A percentile compares a stretch with the other conserved stretches of the same genome.
Conservation (phyloP, 306 rosid genomes). For the Trichosanthes truncata region DNA sequence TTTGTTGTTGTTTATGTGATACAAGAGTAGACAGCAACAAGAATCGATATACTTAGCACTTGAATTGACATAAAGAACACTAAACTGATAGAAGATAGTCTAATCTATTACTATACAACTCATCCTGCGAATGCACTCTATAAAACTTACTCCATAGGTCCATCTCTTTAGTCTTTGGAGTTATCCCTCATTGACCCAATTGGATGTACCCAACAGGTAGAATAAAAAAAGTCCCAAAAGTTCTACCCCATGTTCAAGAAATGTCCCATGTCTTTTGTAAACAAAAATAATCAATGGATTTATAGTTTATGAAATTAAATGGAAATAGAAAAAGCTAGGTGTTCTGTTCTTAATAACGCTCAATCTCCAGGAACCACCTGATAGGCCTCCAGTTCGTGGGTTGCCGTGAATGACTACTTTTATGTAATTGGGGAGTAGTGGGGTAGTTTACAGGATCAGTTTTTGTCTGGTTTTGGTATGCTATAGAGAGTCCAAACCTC, state of each 20-base stretch:
- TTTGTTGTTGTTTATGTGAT: neutral
- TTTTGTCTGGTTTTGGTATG: neutral
- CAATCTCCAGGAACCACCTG: neutral
- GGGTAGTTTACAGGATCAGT: neutral
- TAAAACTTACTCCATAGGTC: neutral
- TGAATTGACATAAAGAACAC: neutral
- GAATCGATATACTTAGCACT: neutral
- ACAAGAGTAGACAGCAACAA: neutral
- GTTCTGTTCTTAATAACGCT: neutral
- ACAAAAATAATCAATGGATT: neutral
- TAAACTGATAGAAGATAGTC: neutral
- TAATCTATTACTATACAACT: neutral
- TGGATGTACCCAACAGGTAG: neutral
- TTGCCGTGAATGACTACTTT: neutral
- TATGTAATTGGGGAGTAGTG: neutral
- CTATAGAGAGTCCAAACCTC: neutral
- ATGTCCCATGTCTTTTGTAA: neutral
- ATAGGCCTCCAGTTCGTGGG: neutral
- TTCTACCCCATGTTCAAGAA: neutral
- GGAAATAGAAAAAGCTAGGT: neutral
- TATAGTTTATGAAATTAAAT: neutral
- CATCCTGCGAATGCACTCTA: neutral
- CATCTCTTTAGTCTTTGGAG: neutral
- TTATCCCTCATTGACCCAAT: neutral
- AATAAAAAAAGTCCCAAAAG: neutral